Evolutionary conservation across 257 asterid species (phyloP).

Genomic region (Penstemon barbatus): DNA sequence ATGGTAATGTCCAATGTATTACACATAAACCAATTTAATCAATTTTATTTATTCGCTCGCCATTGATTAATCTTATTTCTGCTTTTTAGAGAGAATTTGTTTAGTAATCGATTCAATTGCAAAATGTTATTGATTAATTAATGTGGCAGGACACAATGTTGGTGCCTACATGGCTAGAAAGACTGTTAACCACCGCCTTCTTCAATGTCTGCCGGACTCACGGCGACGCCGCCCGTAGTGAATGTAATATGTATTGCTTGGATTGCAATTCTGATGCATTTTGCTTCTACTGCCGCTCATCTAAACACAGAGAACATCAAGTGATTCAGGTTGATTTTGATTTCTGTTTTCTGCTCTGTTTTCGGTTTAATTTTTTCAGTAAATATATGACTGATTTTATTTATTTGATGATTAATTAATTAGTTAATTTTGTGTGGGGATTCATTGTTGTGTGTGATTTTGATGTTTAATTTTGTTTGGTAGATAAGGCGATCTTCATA

Average conservation of each 20-base stretch:
- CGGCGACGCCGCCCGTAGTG: conserved; percentile 78
- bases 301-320: conserved; percentile 86
- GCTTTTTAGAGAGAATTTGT: no score
- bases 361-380: not conserved
- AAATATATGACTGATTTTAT: no score
- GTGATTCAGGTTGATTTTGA: conserved; percentile 69
- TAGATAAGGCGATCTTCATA: conserved; percentile 95
- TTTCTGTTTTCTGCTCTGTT: not conserved
- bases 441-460: not conserved
- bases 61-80: no score
- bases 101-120: no score
- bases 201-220: conserved; percentile 73
- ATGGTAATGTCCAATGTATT: conserved; percentile 29
- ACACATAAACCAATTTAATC: no score
- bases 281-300: conserved; percentile 81
- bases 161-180: conserved; percentile 92
- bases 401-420: no score
- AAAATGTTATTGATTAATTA: not conserved
- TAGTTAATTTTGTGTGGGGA: not conserved
- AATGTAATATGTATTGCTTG: conserved; percentile 85
- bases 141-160: conserved; percentile 35
- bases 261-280: conserved; percentile 77
- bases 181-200: conserved; percentile 56
- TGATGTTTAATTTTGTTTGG: not conserved
- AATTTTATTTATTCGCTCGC: not conserved